Evolutionary conservation across 805 yeast genomes (phyloP).

Genomic region (Monosporozyma aerobia): DNA sequence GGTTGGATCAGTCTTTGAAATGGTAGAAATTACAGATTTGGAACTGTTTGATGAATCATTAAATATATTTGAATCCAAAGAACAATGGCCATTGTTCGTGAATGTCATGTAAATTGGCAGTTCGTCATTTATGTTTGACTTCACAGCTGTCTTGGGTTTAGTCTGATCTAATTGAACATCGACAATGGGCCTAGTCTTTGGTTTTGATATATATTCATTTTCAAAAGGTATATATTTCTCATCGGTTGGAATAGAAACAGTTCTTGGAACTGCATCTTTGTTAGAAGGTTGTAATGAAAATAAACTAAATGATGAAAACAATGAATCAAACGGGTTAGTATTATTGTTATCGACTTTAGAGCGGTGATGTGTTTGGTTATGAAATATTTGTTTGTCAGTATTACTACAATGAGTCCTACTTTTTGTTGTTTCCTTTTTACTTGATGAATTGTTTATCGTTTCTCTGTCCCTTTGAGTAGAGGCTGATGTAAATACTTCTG

Average conservation of each 20-base stretch:
- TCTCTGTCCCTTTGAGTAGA: too few relatives aligned
- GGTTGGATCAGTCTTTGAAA: neutral
- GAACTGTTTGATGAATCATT: neutral
- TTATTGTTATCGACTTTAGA: neutral
- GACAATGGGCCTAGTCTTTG: neutral
- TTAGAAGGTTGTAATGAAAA: neutral
- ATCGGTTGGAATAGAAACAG: neutral
- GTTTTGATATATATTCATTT: neutral
- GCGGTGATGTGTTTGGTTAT: neutral
- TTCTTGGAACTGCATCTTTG: neutral
- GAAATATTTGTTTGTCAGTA: neutral
- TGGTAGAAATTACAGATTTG: neutral
- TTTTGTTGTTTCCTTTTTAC: neutral
- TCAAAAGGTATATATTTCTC: neutral
- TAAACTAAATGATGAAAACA: neutral
- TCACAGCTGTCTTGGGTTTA: neutral
- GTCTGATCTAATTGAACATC: neutral
- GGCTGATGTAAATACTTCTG: too few relatives aligned
- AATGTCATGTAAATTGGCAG: conserved; percentile 3
- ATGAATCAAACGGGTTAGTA: neutral
- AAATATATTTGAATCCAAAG: neutral
- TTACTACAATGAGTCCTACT: neutral
- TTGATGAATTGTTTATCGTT: neutral
- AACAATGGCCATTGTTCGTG: conserved; percentile 1
- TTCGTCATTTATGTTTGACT: neutral